Base-by-base conservation (phyloP, 257 asterid genomes). In the Nicotiana paniculata region DNA sequence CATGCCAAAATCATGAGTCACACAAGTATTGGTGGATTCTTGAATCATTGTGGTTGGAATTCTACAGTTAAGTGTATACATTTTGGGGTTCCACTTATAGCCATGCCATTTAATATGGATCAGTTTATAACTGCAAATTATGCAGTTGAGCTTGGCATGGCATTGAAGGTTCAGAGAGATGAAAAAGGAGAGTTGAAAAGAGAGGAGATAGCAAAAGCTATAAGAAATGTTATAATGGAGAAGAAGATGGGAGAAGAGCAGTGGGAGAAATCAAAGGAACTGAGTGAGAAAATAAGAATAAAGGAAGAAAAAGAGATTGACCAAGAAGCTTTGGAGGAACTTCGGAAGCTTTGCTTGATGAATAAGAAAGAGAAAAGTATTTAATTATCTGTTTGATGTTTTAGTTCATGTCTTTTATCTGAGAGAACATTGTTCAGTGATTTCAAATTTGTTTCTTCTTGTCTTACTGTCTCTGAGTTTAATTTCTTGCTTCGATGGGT, bases 21-120 rank as follows among this genome's bases (percentile, higher is more conserved):
- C 43, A 11, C 30, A 18, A 81, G 68, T 4, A 48, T 53, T 16
- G 85, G 81, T n/a, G 80, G 84, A 6, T 81, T 81, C 43, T 8
- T 69, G 79, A 81, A 79, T n/a, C 84, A 81, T 35, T 82, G 85
- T 75, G 81, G 75, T n/a, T 82, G 85, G 85, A 77, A 24, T 59
- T 82, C 85, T 6, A 0, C 37, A 4, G 9, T 82, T 51, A 82
- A 82, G 16, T 62, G 82, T 33, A 35, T 63, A 17, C 30, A 18
- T 18, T 43, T 58, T 18, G 85, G 85, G 8, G 63, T 51, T 17
- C 85, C 81, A n/a, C 4, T 74, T 2, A 82, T 82, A 16, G 26
- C 6, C 37, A 63, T 76, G 85, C 85, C 85, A 17, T 61, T 48
- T 53, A 32, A 48, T 3, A 10, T 39, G 15, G 85, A 82, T 53